Percentiles rank a stretch among this genome's conserved stretches.
Evolutionary conservation across 345 rosid species (phyloP).

Genomic region (Hirschfeldia incana): DNA sequence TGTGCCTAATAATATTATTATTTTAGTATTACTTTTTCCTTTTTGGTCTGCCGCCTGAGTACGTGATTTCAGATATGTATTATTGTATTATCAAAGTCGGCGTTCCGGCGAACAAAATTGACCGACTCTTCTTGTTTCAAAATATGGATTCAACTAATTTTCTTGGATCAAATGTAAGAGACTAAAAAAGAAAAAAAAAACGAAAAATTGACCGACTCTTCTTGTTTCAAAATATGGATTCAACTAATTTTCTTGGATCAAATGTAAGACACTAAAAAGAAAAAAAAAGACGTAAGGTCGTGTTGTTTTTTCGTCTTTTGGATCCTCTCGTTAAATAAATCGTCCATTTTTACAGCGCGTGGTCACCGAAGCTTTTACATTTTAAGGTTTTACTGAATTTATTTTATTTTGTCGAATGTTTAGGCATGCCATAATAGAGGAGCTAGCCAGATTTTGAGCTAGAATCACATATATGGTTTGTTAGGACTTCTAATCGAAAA

Average conservation of each 20-base stretch:
- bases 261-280: neutral
- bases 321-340: too few relatives aligned
- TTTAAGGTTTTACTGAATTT: neutral
- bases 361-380: too few relatives aligned
- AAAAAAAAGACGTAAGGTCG: too few relatives aligned
- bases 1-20: neutral
- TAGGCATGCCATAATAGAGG: neutral
- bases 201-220: neutral
- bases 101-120: neutral
- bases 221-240: neutral
- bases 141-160: neutral
- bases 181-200: neutral
- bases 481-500: neutral
- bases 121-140: neutral
- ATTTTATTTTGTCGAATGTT: neutral
- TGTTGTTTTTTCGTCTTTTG: too few relatives aligned
- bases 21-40: too few relatives aligned
- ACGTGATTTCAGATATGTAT: neutral
- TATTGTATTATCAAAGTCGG: neutral
- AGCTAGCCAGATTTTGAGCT: neutral
- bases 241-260: neutral
- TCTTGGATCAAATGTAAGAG: neutral
- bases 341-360: too few relatives aligned
- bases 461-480: neutral
- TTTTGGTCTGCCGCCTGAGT: too few relatives aligned